phyloP scores from a whole-genome alignment of 2,329 filamentous ascomycete genomes.

The Epichloe brachyelytri region DNA sequence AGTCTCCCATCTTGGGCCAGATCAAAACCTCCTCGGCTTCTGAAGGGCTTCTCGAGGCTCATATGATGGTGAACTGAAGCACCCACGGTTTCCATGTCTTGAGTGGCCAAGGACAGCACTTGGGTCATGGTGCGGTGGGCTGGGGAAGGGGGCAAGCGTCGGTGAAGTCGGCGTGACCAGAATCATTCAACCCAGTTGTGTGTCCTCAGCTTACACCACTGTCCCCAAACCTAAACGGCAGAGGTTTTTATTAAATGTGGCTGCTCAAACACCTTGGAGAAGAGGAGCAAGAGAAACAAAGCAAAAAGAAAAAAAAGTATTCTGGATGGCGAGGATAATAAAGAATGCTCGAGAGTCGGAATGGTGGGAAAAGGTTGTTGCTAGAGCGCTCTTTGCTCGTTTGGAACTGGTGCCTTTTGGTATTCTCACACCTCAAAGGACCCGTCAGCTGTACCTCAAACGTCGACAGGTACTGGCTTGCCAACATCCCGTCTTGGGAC shows the following conservation, averaged over 20 bases:
- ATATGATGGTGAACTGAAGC: conserved; percentile 10
- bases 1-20: conserved; percentile 4
- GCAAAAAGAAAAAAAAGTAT: neutral
- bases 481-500: conserved; percentile 9
- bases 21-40: conserved; percentile 5
- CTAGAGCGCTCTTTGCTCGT: conserved; percentile 1
- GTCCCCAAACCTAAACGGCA: neutral
- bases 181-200: conserved; percentile 2
- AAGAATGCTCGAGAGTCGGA: conserved; percentile 5
- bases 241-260: neutral
- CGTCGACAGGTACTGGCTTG: conserved; percentile 5
- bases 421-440: conserved; percentile 5
- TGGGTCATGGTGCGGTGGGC: conserved; percentile 11
- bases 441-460: conserved; percentile 1
- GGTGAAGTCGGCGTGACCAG: conserved; percentile 3
- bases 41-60: conserved; percentile 11
- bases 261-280: neutral
- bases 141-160: neutral
- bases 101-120: conserved; percentile 12
- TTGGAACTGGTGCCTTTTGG: neutral
- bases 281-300: neutral
- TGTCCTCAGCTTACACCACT: conserved; percentile 3
- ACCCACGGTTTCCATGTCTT: conserved; percentile 12
- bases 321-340: conserved; percentile 6
- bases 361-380: conserved; percentile 3